Percentiles rank a stretch among this genome's conserved stretches.
phyloP scores from a whole-genome alignment of 441 rosid species.

The Eruca vesicaria region DNA sequence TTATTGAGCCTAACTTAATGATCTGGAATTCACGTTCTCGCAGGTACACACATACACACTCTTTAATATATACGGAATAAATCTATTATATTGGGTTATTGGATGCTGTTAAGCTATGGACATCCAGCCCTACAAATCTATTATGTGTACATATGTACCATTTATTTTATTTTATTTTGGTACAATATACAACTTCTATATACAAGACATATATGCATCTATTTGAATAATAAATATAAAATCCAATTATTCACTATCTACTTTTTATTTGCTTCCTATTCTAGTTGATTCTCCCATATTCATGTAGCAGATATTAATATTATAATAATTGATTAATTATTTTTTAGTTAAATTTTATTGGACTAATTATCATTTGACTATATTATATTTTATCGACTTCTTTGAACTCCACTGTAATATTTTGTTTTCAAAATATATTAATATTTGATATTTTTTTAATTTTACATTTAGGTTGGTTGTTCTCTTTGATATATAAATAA shows the following conservation, averaged over 20 bases:
- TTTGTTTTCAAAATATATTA: too few species aligned
- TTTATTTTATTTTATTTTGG: not conserved
- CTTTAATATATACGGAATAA: not conserved
- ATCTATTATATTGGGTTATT: slow-evolving; percentile 13
- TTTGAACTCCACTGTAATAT: too few species aligned
- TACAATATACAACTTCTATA: not conserved
- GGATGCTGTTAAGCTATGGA: slow-evolving; percentile 19
- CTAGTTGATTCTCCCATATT: too few species aligned
- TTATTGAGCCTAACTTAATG: not conserved
- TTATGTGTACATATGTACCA: slow-evolving; percentile 13
- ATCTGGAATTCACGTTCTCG: not conserved
- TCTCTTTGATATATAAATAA: too few species aligned
- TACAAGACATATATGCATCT: not conserved
- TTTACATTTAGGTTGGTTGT: too few species aligned
- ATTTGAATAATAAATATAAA: slow-evolving; percentile 7
- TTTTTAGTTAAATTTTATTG: too few species aligned
- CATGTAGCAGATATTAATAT: too few species aligned
- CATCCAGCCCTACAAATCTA: slow-evolving; percentile 16
- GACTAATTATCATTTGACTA: too few species aligned
- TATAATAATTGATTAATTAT: too few species aligned
- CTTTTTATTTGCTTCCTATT: too few species aligned
- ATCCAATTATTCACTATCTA: slow-evolving; percentile 12
- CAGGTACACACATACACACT: not conserved
- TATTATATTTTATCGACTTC: too few species aligned
- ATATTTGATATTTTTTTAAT: too few species aligned